Evolutionary conservation across 73 alveolate genomes (phyloP).

Genomic region (Symbiodinium natans): DNA sequence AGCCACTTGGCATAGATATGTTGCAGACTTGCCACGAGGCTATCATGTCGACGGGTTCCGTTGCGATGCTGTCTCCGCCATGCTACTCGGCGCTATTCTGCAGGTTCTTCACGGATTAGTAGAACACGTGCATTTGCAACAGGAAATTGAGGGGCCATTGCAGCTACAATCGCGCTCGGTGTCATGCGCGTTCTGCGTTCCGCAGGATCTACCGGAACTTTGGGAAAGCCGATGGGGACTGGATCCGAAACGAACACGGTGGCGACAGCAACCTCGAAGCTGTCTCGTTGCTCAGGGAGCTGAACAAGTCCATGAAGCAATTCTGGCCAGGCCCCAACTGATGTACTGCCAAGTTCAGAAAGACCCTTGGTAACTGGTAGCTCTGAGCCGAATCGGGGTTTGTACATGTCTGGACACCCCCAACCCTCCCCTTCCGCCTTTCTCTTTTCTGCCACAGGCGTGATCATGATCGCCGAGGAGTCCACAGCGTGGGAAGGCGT

Average conservation of each 20-base stretch:
- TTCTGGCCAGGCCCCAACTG: constrained; percentile 31
- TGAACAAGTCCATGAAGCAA: constrained; percentile 59
- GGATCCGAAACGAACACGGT: constrained; percentile 92
- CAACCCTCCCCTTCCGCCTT: not conserved
- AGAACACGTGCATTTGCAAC: too few relatives aligned
- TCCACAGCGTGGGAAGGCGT: constrained; percentile 91
- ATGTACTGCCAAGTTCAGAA: too few relatives aligned
- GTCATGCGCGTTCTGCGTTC: too few relatives aligned
- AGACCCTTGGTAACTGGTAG: too few relatives aligned
- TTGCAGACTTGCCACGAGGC: too few relatives aligned
- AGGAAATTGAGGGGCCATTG: too few relatives aligned
- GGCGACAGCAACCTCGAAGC: constrained; percentile 52
- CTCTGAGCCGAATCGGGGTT: too few relatives aligned
- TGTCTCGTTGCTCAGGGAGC: constrained; percentile 14
- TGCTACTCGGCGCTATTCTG: not conserved
- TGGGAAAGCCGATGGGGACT: constrained; percentile 32
- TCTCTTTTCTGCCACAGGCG: too few relatives aligned
- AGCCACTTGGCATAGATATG: too few relatives aligned
- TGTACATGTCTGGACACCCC: not conserved
- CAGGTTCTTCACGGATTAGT: too few relatives aligned
- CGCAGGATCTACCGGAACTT: constrained; percentile 67
- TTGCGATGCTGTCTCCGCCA: constrained; percentile 76
- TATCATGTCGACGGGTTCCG: constrained; percentile 94
- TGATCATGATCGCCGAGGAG: constrained; percentile 91
- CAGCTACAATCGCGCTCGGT: too few relatives aligned